Base-by-base conservation (phyloP, 2,329 filamentous ascomycete genomes). In the Nigrospora osmanthi region DNA sequence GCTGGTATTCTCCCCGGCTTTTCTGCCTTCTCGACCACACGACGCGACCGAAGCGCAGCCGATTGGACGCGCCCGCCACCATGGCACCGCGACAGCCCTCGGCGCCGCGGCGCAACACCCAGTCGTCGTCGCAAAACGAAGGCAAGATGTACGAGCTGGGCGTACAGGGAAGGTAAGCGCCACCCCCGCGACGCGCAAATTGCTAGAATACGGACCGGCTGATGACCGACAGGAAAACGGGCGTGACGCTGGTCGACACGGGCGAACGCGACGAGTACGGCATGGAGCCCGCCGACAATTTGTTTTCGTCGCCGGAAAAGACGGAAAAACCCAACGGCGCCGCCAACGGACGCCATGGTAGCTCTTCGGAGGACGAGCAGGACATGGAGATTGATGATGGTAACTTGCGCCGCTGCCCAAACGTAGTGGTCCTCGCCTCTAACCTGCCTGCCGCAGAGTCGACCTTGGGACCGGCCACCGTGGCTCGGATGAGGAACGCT, bases 181-280 rank as follows among this genome's bases (percentile, higher is more conserved):
- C n/a, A 28, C 23, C 9, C 5, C 23, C 23, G 23, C 23, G 23
- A 28, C 23, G 23, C 23, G 23, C 23, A 4, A 10, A 28, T 28
- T 28, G 9, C 23, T 10, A 7, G 5, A 10, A 7, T 7, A 4
- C 23, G 10, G 23, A 7, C 23, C 23, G 23, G 23, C 23, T 28
- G 23, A 28, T 37, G n/a, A n/a, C 30, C 35, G n/a, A 33, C 48
- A 96, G 91, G 55, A 94, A 95, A 76, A 98, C 93, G 1, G 93
- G 93, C 38, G 78, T 95, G 23, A 85, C 81, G 1, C 67, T 97
- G 31, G 80, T 81, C 57, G 88, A 95, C 58, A 81, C 73, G 45
- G 88, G 88, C 43, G 72, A 83, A 49, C 85, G 89, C 67, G 91
- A 97, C 67, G 89, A 94, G 62, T 75, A 95, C 73, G 93, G 91